These are phyloP conservation scores for Penicillium sp. DNA, from an alignment of 2,329 filamentous ascomycete genomes.

Conservation along the genomic window DNA sequence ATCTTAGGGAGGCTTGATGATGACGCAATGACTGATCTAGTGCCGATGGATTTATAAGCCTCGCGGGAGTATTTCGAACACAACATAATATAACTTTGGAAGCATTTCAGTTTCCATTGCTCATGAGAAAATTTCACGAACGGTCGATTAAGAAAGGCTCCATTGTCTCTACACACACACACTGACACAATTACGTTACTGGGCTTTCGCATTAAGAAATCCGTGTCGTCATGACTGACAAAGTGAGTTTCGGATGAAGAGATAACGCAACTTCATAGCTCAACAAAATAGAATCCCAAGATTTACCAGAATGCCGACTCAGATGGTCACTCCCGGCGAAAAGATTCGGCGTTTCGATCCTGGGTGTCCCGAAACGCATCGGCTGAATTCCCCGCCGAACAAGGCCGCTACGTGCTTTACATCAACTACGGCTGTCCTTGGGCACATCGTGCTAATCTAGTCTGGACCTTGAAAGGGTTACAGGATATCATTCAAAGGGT, in stretches of 20 bases:
- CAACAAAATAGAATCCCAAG: neutral
- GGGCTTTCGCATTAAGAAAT: neutral
- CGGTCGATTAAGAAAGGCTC: neutral
- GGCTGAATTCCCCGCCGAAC: slow-evolving; percentile 59
- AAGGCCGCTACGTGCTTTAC: slow-evolving; percentile 63
- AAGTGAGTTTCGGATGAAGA: neutral
- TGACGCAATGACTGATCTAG: neutral
- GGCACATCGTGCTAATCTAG: slow-evolving; percentile 56
- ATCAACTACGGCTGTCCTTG: slow-evolving; percentile 63
- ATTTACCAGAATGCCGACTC: slow-evolving; percentile 39
- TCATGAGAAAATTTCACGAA: neutral
- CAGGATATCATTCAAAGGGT: slow-evolving; percentile 52
- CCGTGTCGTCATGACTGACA: neutral
- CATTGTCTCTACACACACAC: neutral
- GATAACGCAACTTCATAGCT: neutral
- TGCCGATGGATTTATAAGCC: neutral
- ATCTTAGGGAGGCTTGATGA: neutral
- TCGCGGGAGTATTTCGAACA: neutral
- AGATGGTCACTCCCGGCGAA: slow-evolving; percentile 56
- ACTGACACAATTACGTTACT: neutral
- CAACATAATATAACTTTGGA: neutral
- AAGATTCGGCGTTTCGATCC: slow-evolving; percentile 57
- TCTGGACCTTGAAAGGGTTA: slow-evolving; percentile 52
- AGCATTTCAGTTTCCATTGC: neutral
- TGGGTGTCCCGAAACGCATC: slow-evolving; percentile 53